A percentile compares a stretch with the other conserved stretches of the same genome.
Conservation (phyloP, 1,284 basidiomycete genomes). For the Tylopilus sp. region DNA sequence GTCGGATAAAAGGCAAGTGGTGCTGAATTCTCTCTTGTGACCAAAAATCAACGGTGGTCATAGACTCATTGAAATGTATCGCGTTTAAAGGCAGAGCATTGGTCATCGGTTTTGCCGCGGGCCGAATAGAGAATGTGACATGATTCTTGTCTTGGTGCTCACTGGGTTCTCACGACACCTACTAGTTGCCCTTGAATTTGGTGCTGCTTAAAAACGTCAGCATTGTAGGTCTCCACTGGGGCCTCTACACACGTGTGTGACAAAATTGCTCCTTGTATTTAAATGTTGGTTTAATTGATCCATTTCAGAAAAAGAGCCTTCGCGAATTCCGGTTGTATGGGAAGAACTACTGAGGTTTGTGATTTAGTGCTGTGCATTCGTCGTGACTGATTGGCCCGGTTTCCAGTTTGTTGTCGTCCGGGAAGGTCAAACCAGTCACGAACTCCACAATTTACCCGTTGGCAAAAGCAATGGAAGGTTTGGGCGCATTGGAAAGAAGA, state of each 20-base stretch:
- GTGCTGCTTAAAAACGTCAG: constrained; percentile 86
- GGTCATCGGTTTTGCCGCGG: constrained; percentile 90
- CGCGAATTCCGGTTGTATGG: constrained; percentile 71
- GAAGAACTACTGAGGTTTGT: constrained; percentile 66
- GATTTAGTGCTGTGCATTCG: neutral
- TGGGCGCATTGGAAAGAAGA: constrained; percentile 72
- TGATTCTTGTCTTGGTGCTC: neutral
- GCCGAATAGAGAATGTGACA: constrained; percentile 84
- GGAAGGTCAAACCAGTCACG: constrained; percentile 68
- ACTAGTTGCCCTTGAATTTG: constrained; percentile 81
- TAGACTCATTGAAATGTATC: constrained; percentile 83
- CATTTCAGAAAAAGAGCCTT: constrained; percentile 64
- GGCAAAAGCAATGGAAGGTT: constrained; percentile 59
- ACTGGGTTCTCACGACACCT: neutral
- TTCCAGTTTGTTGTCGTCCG: constrained; percentile 63
- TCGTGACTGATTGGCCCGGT: neutral
- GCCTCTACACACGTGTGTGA: constrained; percentile 67
- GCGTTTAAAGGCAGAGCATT: constrained; percentile 92
- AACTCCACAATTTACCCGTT: constrained; percentile 72
- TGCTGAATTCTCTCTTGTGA: neutral
- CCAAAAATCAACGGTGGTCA: neutral
- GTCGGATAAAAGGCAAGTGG: constrained; percentile 61
- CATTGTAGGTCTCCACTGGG: constrained; percentile 83
- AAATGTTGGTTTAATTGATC: neutral
- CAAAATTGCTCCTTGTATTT: neutral